Percentiles rank a stretch among this genome's conserved stretches.
These are phyloP conservation scores for Rhododendron vialii DNA, from an alignment of 148 eudicot species.

Conservation along the genomic window DNA sequence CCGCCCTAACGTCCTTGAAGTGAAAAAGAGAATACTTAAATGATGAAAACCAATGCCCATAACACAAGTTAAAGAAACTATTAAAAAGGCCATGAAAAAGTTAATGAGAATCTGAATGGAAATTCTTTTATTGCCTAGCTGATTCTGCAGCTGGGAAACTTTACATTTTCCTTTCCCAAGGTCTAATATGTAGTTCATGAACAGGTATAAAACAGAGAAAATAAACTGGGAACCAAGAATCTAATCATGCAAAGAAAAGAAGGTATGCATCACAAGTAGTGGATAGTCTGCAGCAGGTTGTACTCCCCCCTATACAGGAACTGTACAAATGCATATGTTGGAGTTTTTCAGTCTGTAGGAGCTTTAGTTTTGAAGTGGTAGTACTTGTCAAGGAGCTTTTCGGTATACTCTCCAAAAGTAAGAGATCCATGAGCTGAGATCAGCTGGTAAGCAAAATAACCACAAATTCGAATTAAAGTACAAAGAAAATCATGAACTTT, in stretches of 20 bases:
- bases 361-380: slow-evolving; percentile 50
- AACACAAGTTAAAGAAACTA: background rate
- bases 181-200: background rate
- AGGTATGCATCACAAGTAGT: background rate
- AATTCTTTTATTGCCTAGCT: background rate
- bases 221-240: background rate
- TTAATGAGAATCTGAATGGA: background rate
- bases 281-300: background rate
- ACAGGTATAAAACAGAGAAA: background rate
- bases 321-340: background rate
- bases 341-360: background rate
- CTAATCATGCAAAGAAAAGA: background rate
- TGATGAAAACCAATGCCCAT: background rate
- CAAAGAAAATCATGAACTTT: background rate
- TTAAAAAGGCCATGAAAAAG: background rate
- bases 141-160: background rate
- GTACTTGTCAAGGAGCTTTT: slow-evolving; percentile 89
- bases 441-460: slow-evolving; percentile 38
- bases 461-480: background rate
- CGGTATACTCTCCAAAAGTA: slow-evolving; percentile 88
- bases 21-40: background rate
- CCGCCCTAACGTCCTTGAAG: background rate
- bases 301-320: background rate
- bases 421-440: slow-evolving; percentile 57
- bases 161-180: background rate